Evolutionary conservation across 2,329 filamentous ascomycete genomes (phyloP).

Genomic region (Aspergillus chevalieri): DNA sequence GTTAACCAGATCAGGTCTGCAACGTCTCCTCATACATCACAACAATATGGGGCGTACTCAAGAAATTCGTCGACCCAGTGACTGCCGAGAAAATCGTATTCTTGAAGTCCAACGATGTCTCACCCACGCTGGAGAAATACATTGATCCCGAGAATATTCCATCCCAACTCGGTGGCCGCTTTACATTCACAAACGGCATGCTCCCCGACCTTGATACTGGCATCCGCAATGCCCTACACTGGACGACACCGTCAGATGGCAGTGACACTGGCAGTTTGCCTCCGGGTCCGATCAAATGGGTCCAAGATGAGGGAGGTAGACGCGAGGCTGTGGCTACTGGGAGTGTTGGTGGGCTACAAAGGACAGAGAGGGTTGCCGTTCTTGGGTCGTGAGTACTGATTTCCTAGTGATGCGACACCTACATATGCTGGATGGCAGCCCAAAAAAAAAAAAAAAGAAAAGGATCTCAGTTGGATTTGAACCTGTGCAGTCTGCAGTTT

Average conservation of each 20-base stretch:
- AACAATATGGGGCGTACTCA: conserved; percentile 18
- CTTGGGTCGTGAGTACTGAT: background rate
- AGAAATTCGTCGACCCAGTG: conserved; percentile 17
- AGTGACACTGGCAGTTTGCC: conserved; percentile 2
- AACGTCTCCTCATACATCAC: conserved; percentile 19
- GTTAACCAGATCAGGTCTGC: conserved; percentile 15
- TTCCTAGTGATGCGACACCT: too few relatives aligned
- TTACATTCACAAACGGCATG: conserved; percentile 15
- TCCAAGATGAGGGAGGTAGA: conserved; percentile 6
- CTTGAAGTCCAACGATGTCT: conserved; percentile 10
- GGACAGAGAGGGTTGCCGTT: conserved; percentile 6
- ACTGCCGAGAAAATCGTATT: conserved; percentile 21
- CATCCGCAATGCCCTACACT: conserved; percentile 6
- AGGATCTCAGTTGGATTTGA: too few relatives aligned
- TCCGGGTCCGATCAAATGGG: conserved; percentile 17
- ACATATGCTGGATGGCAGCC: too few relatives aligned
- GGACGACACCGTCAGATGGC: background rate
- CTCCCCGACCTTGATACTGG: conserved; percentile 11
- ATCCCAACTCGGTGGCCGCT: conserved; percentile 12
- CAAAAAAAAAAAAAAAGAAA: too few relatives aligned
- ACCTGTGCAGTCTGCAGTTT: too few relatives aligned
- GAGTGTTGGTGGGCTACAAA: conserved; percentile 3
- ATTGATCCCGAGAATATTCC: conserved; percentile 18
- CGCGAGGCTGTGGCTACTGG: conserved; percentile 15
- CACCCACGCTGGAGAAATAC: conserved; percentile 6